Conservation (phyloP, 2,329 filamentous ascomycete species). For the Fusarium setosum region DNA sequence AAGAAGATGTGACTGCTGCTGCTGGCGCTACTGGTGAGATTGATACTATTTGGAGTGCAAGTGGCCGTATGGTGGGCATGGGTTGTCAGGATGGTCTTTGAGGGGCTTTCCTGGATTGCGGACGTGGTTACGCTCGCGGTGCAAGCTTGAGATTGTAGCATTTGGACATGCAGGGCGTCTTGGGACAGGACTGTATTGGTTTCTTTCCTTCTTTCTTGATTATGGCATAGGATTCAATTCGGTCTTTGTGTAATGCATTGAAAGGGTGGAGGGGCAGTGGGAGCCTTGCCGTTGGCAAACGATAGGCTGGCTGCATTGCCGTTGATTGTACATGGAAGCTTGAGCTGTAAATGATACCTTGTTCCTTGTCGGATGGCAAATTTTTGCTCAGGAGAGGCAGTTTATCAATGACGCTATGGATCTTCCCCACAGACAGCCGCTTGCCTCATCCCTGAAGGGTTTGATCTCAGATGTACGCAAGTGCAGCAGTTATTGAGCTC, state of each 20-base stretch:
- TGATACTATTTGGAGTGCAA: constrained; percentile 44
- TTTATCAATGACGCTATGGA: constrained; percentile 1
- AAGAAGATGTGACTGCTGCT: constrained; percentile 68
- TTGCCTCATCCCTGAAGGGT: constrained; percentile 4
- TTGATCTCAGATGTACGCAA: background rate
- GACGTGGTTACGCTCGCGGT: constrained; percentile 42
- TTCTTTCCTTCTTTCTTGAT: constrained; percentile 6
- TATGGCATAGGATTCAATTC: constrained; percentile 8
- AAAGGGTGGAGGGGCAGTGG: background rate
- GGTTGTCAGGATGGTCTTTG: constrained; percentile 36
- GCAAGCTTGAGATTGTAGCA: constrained; percentile 21
- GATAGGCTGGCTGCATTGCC: constrained; percentile 14
- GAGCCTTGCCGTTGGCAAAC: background rate
- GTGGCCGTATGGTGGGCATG: constrained; percentile 48
- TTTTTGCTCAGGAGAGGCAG: background rate
- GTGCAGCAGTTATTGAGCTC: too few species aligned
- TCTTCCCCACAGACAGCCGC: constrained; percentile 12
- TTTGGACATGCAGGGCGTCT: constrained; percentile 33
- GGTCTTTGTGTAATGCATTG: background rate
- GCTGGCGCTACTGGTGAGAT: constrained; percentile 39
- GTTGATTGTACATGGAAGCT: constrained; percentile 17
- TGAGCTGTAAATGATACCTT: constrained; percentile 18
- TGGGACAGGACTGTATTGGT: constrained; percentile 14
- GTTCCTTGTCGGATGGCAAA: constrained; percentile 12
- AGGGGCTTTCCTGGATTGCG: constrained; percentile 43